Conservation (phyloP, 495 filamentous ascomycete species). For the Aspergillus carlsbadensis region DNA sequence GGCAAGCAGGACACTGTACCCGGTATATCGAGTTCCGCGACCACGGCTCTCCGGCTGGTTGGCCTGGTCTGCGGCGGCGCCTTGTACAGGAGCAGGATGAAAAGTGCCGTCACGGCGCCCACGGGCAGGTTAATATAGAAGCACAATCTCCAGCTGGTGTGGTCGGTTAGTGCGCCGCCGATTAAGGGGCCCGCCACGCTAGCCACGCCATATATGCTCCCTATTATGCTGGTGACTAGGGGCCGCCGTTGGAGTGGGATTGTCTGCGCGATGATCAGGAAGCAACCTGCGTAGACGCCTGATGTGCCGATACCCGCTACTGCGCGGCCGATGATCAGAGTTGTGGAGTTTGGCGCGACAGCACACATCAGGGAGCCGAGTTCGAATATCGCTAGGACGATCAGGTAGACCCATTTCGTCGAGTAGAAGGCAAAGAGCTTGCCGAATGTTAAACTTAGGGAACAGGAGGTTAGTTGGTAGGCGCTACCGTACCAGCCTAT, state of each 20-base stretch:
- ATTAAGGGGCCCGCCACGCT: constrained; percentile 10
- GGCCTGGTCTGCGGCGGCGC: background rate
- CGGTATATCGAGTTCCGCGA: constrained; percentile 29
- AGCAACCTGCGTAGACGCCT: constrained; percentile 42
- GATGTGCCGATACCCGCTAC: constrained; percentile 45
- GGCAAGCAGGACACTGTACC: constrained; percentile 52
- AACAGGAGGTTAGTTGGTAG: constrained; percentile 48
- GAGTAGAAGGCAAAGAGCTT: constrained; percentile 66
- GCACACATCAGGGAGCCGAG: constrained; percentile 70
- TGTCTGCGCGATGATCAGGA: constrained; percentile 43
- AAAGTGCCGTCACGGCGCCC: constrained; percentile 48
- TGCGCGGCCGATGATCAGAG: constrained; percentile 61
- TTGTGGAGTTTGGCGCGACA: constrained; percentile 61
- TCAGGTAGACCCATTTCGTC: constrained; percentile 57
- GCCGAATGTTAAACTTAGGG: constrained; percentile 52
- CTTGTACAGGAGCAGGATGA: constrained; percentile 33
- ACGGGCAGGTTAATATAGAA: constrained; percentile 59
- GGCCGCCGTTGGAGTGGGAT: background rate
- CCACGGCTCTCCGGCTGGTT: constrained; percentile 21
- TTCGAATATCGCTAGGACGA: constrained; percentile 59
- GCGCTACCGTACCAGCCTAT: constrained; percentile 53
- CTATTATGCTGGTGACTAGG: background rate
- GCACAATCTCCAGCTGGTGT: constrained; percentile 54
- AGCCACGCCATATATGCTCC: constrained; percentile 36
- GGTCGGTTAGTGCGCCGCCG: constrained; percentile 48